Conservation (phyloP, 345 rosid genomes). For the rapeseed (Brassica napus) region Da-Ae NC_063435.1:665001-665500, state of each 20-base stretch:
- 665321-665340: neutral
- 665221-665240: neutral
- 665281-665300: neutral
- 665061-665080: neutral
- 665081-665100: conserved; percentile 1
- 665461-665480: neutral
- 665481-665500: neutral
- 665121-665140: neutral
- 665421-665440: neutral
- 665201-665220: neutral
- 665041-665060: neutral
- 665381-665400: neutral
- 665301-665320: neutral
- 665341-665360: neutral
- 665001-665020: conserved; percentile 55
- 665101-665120: neutral
- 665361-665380: neutral
- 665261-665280: neutral
- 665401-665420: neutral
- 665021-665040: neutral
- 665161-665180: neutral
- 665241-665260: neutral
- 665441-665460: neutral
- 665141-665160: neutral
- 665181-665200: neutral